Base-by-base conservation (phyloP, 192 early-diverging fungal genomes). In the Backusella luteola region DNA sequence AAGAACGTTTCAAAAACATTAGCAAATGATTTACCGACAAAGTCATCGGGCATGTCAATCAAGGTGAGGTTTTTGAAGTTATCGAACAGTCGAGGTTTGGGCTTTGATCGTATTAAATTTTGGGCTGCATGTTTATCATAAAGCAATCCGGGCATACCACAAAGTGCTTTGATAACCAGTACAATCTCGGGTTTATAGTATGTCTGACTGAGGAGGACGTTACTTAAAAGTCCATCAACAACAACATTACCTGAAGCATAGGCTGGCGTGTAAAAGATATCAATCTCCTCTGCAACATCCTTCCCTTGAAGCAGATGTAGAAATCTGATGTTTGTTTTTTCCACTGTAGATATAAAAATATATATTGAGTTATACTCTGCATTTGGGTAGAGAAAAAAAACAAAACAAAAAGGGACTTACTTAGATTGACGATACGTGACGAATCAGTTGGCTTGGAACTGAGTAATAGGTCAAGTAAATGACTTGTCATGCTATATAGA, bases 201-300 rank as follows among this genome's bases (percentile, higher is more conserved):
- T 0, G 88, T 80, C 21, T 87, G 87, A 59, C 78, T 83, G 23
- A 79, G 44, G 2, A 92, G 79, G 1, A 91, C 82, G 21, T 86
- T 81, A 66, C 87, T 87, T 14, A 93, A 67, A 76, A 91, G 81
- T 23, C 79, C 80, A 17, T 84, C 85, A 1, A 82, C 81, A 2
- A 93, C 78, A 11, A 91, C 91, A 35, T 90, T 81, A 3, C 92
- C 92, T 39, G 86, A 84, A 4, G 89, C 92, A 84, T 88, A 93
- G 8, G 88, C 81, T 7, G 92, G 90, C 0, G 90, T 82, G 75
- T 85, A 87, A 66, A 85, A 80, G 3, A 85, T 73, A 70, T 85
- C 84, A 56, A 81, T 77, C 38, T 85, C 67, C 74, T 74, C 73
- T 4, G 77, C 71, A 17, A 79, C 71, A 29, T 84, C 76, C 56